phyloP scores from a whole-genome alignment of 345 rosid genomes.

The Salix caprea region DNA sequence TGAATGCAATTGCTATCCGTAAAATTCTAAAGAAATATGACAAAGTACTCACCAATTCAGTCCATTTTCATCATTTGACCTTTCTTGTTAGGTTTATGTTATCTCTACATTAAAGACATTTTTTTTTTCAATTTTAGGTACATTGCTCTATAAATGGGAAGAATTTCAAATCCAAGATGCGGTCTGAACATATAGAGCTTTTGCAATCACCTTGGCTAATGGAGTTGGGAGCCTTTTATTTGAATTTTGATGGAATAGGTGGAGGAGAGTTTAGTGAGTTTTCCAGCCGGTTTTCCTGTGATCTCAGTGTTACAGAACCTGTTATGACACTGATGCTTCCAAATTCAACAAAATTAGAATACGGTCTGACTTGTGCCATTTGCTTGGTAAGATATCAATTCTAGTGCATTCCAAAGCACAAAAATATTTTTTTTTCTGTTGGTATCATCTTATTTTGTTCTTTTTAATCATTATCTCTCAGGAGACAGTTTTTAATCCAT shows the following conservation, averaged over 20 bases:
- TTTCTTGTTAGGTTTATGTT: slow-evolving; percentile 4
- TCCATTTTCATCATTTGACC: not conserved
- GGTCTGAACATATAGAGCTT: slow-evolving; percentile 77
- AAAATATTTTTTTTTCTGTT: not conserved
- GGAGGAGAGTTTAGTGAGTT: slow-evolving; percentile 37
- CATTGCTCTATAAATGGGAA: slow-evolving; percentile 79
- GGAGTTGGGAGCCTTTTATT: slow-evolving; percentile 83
- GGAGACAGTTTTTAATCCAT: slow-evolving; percentile 84
- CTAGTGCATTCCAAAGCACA: not conserved
- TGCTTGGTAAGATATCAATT: slow-evolving; percentile 55
- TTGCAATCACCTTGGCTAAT: slow-evolving; percentile 94
- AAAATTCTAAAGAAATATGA: slow-evolving; percentile 95
- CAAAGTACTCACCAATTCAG: slow-evolving; percentile 42
- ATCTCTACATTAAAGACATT: not conserved
- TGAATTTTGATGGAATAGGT: slow-evolving; percentile 56
- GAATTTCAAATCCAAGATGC: slow-evolving; percentile 74
- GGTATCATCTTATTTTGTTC: not conserved
- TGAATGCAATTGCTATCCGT: slow-evolving; percentile 84
- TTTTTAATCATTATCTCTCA: slow-evolving; percentile 18
- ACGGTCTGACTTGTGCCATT: slow-evolving; percentile 71
- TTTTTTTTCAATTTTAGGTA: slow-evolving; percentile 39
- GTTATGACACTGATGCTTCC: slow-evolving; percentile 58
- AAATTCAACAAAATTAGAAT: slow-evolving; percentile 61
- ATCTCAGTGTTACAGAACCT: slow-evolving; percentile 45
- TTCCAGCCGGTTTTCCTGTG: slow-evolving; percentile 55